phyloP scores from a whole-genome alignment of 208 protist genomes.

The Trichomonas vaginalis region DNA sequence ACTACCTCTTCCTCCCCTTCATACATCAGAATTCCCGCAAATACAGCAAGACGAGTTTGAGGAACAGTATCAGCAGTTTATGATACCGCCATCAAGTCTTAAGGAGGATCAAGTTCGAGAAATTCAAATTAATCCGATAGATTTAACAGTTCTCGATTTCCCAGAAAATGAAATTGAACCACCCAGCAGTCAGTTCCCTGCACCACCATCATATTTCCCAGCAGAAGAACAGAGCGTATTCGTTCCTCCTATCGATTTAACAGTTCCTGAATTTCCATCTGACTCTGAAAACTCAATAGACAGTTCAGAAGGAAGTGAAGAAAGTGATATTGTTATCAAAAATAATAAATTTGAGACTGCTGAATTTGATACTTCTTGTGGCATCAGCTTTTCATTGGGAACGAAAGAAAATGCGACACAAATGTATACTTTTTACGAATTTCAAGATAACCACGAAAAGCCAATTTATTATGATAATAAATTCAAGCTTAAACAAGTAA shows the following conservation, averaged over 20 bases:
- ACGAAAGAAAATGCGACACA: not conserved
- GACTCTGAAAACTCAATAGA: not conserved
- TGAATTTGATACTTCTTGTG: not conserved
- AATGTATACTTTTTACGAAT: not conserved
- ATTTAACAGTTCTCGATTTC: not conserved
- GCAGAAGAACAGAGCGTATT: not conserved
- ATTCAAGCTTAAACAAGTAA: not conserved
- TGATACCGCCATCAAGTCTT: not conserved
- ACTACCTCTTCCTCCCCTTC: not conserved
- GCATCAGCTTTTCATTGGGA: not conserved
- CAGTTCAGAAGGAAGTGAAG: not conserved
- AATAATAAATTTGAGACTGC: not conserved
- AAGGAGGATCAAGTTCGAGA: not conserved
- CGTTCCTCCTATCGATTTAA: not conserved
- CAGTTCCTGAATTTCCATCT: not conserved
- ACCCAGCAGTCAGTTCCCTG: too few relatives aligned
- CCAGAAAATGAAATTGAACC: not conserved
- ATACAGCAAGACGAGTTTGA: not conserved
- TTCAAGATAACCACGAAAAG: not conserved
- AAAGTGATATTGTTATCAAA: not conserved
- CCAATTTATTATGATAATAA: not conserved
- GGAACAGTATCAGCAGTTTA: not conserved
- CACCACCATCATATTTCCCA: too few relatives aligned
- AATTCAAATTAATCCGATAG: not conserved
- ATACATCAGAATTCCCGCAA: not conserved